phyloP scores from a whole-genome alignment of 1,139 yeast species.

The Yarrowia galli region DNA sequence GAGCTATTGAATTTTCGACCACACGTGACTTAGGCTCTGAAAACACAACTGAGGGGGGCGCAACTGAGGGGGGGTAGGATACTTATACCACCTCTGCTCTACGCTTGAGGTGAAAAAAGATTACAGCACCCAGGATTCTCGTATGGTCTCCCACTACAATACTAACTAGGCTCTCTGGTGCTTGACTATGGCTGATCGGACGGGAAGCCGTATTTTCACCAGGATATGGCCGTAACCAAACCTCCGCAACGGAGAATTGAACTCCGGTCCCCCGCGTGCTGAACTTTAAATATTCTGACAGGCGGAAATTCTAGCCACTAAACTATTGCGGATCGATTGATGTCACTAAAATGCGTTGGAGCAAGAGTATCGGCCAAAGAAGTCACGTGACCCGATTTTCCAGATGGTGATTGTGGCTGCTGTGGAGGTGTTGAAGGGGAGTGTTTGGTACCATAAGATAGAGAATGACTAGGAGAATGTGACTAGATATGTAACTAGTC shows the following conservation, averaged over 20 bases:
- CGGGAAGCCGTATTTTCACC: conserved; percentile 35
- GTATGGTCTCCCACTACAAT: conserved; percentile 35
- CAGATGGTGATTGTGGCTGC: background rate
- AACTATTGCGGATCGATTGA: conserved; percentile 34
- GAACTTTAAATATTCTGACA: conserved; percentile 19
- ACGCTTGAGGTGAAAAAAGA: conserved; percentile 2
- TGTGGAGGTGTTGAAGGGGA: too few relatives aligned
- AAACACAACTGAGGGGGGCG: too few relatives aligned
- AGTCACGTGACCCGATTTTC: conserved; percentile 4
- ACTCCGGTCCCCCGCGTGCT: conserved; percentile 37
- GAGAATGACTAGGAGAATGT: background rate
- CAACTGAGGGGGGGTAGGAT: too few relatives aligned
- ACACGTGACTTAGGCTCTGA: too few relatives aligned
- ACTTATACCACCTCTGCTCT: too few relatives aligned
- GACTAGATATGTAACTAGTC: background rate
- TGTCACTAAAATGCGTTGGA: too few relatives aligned
- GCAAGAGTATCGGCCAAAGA: background rate
- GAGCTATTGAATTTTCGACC: too few relatives aligned
- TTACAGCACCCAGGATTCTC: conserved; percentile 36
- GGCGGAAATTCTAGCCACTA: conserved; percentile 36
- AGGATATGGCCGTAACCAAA: conserved; percentile 32
- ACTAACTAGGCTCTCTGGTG: conserved; percentile 35
- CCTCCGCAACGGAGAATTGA: conserved; percentile 35
- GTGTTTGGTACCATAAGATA: background rate
- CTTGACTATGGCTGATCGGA: conserved; percentile 36